A percentile compares a stretch with the other conserved stretches of the same genome.
Conservation (phyloP, 352 stramenopile genomes). For the Thalassiosira allenii region DNA sequence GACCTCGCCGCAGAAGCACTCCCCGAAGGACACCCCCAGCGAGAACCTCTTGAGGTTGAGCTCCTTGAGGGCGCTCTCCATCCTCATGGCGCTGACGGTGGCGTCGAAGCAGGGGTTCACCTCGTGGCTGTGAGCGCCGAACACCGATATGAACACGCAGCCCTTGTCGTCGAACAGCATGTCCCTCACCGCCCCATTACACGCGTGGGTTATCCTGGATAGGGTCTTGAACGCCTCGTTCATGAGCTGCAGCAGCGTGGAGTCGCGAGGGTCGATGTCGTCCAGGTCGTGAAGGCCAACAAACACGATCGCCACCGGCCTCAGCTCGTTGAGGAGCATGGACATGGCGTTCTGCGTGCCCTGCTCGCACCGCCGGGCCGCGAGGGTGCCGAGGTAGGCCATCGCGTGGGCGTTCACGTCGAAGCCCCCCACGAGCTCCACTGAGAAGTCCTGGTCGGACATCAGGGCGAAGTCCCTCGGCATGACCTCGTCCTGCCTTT, state of each 20-base stretch:
- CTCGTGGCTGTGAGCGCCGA: slow-evolving; percentile 73
- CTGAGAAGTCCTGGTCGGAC: slow-evolving; percentile 26
- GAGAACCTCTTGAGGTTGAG: slow-evolving; percentile 63
- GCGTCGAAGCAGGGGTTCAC: slow-evolving; percentile 72
- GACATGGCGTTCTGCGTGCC: slow-evolving; percentile 67
- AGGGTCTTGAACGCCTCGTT: slow-evolving; percentile 74
- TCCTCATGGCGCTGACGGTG: slow-evolving; percentile 67
- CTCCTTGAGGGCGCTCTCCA: slow-evolving; percentile 71
- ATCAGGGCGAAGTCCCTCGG: slow-evolving; percentile 43
- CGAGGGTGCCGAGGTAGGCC: slow-evolving; percentile 59
- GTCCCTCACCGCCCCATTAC: slow-evolving; percentile 74
- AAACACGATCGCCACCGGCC: slow-evolving; percentile 69
- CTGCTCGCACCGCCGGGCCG: slow-evolving; percentile 55
- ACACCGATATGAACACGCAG: slow-evolving; percentile 82
- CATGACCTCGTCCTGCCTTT: slow-evolving; percentile 29
- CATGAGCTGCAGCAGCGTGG: slow-evolving; percentile 61
- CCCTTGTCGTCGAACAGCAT: slow-evolving; percentile 84
- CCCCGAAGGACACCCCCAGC: slow-evolving; percentile 72
- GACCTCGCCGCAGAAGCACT: slow-evolving; percentile 79
- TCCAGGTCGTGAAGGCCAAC: slow-evolving; percentile 67
- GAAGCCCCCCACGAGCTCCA: slow-evolving; percentile 52
- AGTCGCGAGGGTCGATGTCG: slow-evolving; percentile 64
- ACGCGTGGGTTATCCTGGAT: slow-evolving; percentile 66
- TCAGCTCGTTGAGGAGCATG: slow-evolving; percentile 69
- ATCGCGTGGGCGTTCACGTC: slow-evolving; percentile 55